Conservation (phyloP, 1,284 basidiomycete genomes). For the Entoloma clypeatum region DNA sequence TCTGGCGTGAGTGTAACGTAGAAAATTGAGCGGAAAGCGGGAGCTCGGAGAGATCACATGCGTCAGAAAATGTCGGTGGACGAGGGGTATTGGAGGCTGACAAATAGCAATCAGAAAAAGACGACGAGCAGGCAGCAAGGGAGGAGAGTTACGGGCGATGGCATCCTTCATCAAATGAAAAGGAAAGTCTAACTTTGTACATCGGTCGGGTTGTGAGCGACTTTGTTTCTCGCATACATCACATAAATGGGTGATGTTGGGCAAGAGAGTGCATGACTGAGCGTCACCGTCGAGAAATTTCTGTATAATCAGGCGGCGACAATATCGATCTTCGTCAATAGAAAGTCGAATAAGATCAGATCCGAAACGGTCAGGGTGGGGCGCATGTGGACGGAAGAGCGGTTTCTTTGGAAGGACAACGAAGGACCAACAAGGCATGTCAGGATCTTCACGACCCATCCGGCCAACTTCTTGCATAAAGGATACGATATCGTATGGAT, state of each 20-base stretch:
- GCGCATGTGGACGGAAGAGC: neutral
- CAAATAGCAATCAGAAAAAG: too few relatives aligned
- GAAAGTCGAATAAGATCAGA: neutral
- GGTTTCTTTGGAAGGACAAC: neutral
- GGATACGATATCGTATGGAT: neutral
- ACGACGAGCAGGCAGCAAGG: too few relatives aligned
- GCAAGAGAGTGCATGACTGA: neutral
- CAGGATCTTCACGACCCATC: neutral
- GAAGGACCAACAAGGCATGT: neutral
- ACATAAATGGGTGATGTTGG: neutral
- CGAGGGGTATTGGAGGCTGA: too few relatives aligned
- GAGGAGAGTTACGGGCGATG: too few relatives aligned
- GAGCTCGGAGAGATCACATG: too few relatives aligned
- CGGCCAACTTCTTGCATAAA: neutral
- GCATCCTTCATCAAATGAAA: too few relatives aligned
- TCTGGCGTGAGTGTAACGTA: too few relatives aligned
- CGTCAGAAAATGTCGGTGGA: too few relatives aligned
- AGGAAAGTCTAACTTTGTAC: too few relatives aligned
- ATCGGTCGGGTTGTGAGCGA: too few relatives aligned
- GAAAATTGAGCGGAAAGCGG: too few relatives aligned
- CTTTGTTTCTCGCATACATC: neutral
- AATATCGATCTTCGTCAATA: neutral
- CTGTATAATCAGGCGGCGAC: neutral
- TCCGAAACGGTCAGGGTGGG: neutral
- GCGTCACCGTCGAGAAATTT: neutral